Base-by-base conservation (phyloP, 2,329 filamentous ascomycete species). In the Tolypocladium endophyticum region DNA sequence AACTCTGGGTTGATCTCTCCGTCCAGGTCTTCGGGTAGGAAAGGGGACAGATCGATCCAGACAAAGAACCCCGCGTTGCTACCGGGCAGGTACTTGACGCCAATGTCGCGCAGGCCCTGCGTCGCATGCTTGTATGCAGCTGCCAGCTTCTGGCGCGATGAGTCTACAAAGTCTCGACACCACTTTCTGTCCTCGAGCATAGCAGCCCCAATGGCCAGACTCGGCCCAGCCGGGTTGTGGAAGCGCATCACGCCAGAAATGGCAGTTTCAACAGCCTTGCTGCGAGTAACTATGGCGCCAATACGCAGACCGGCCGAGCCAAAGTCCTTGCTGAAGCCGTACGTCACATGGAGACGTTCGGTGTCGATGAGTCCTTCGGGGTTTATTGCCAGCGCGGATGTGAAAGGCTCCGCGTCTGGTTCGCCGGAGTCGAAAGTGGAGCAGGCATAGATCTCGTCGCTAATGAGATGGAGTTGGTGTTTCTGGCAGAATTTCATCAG, bases 11-110 rank as follows among this genome's bases (percentile, higher is more conserved):
- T 72, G 54, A 65, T 64, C 41, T 70, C 69, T 28, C 68, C 67
- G 16, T 65, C 61, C 4, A 62, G 59, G 2, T 71, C 61, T 2
- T 59, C 62, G 1, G 73, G 68, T 41, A 82, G 65, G 60, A 73
- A 78, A 0, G 73, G 72, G 0, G 75, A 76, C 20, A 86, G 64
- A 65, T 85, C 75, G 2, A 82, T 67, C 74, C 78, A 85, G 2
- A 85, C 62, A 64, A 85, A 86, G 64, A 85, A 83, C 0, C 79
- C 82, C 0, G 82, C 82, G 61, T 84, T 84, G n/a, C 73, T 74
- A 71, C 70, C 69, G 1, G 61, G 57, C n/a, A 75, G 56, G 61
- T 80, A 82, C 4, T 70, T 64, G 4, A 85, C 75, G 2, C 74
- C 73, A 9, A 78, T 69, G 2, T 70, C 67, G 11, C 68, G 63